phyloP scores from a whole-genome alignment of 208 protist species.

The Phytomonas serpens region DNA sequence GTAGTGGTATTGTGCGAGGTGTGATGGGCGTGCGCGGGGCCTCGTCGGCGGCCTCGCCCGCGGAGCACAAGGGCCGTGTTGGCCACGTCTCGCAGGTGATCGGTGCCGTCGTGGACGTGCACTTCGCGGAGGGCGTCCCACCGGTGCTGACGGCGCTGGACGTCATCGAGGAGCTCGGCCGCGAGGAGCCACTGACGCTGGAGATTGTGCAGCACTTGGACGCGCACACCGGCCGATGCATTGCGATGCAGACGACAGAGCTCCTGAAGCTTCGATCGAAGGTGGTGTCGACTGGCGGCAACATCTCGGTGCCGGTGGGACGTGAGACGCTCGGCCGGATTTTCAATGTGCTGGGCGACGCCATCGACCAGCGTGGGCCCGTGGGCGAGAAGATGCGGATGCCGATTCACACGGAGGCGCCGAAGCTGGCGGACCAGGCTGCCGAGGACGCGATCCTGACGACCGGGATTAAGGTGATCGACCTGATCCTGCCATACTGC shows the following conservation, averaged over 20 bases:
- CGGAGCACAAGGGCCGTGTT: conserved; percentile 78
- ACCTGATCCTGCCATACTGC: conserved; percentile 97
- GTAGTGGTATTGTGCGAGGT: conserved; percentile 38
- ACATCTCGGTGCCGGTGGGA: conserved; percentile 96
- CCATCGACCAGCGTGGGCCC: conserved; percentile 96
- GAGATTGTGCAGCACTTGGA: conserved; percentile 97
- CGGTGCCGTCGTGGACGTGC: conserved; percentile 97
- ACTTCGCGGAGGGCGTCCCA: conserved; percentile 94
- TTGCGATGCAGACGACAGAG: conserved; percentile 98
- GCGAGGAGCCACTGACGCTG: conserved; percentile 89
- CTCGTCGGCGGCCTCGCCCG: conserved; percentile 10
- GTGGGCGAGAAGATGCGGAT: conserved; percentile 82
- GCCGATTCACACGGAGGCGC: conserved; percentile 95
- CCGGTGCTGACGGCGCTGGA: conserved; percentile 95
- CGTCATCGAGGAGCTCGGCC: conserved; percentile 76
- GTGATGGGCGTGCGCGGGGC: conserved; percentile 19
- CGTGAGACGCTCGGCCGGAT: conserved; percentile 95
- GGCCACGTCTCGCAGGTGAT: conserved; percentile 93
- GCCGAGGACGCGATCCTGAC: conserved; percentile 93
- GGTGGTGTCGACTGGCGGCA: conserved; percentile 92
- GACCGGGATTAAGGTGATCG: conserved; percentile 98
- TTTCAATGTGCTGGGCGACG: conserved; percentile 98
- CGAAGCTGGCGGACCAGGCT: conserved; percentile 91
- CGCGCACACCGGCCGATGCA: conserved; percentile 95
- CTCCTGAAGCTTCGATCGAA: conserved; percentile 93